A percentile compares a stretch with the other conserved stretches of the same genome.
These are phyloP conservation scores for Austropuccinia psidii DNA, from an alignment of 1,284 basidiomycete genomes.

Conservation along the genomic window DNA sequence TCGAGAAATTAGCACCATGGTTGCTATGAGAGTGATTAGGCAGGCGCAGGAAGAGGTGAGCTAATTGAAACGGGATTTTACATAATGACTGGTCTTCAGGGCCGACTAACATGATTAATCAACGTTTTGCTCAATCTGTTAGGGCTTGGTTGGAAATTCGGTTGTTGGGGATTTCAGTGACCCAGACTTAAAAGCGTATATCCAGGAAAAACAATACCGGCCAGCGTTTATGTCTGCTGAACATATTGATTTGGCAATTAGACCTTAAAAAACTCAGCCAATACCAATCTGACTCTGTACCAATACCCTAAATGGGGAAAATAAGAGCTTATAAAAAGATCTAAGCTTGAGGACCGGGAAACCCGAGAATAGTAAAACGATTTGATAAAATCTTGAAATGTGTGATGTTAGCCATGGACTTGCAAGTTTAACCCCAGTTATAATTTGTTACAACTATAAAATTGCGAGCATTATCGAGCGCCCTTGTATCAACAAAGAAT, in stretches of 20 bases:
- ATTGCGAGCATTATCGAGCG: too few relatives aligned
- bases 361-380: too few relatives aligned
- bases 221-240: slow-evolving; percentile 33
- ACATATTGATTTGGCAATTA: slow-evolving; percentile 20
- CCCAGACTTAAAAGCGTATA: slow-evolving; percentile 18
- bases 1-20: slow-evolving; percentile 32
- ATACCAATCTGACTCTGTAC: too few relatives aligned
- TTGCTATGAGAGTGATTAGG: slow-evolving; percentile 25
- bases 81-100: neutral
- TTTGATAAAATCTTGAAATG: too few relatives aligned
- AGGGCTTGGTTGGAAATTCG: slow-evolving; percentile 30
- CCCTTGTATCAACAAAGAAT: too few relatives aligned
- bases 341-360: too few relatives aligned
- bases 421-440: too few relatives aligned
- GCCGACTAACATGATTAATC: neutral
- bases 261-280: neutral
- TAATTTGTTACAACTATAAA: too few relatives aligned
- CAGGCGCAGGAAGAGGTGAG: slow-evolving; percentile 35
- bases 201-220: slow-evolving; percentile 36
- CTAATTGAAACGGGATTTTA: neutral
- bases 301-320: too few relatives aligned
- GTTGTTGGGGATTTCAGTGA: slow-evolving; percentile 4
- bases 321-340: too few relatives aligned
- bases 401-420: too few relatives aligned
- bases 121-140: neutral